A percentile compares a stretch with the other conserved stretches of the same genome.
Evolutionary conservation across 2,329 filamentous ascomycete genomes (phyloP).

Genomic region (Colletotrichum echinochloae): DNA sequence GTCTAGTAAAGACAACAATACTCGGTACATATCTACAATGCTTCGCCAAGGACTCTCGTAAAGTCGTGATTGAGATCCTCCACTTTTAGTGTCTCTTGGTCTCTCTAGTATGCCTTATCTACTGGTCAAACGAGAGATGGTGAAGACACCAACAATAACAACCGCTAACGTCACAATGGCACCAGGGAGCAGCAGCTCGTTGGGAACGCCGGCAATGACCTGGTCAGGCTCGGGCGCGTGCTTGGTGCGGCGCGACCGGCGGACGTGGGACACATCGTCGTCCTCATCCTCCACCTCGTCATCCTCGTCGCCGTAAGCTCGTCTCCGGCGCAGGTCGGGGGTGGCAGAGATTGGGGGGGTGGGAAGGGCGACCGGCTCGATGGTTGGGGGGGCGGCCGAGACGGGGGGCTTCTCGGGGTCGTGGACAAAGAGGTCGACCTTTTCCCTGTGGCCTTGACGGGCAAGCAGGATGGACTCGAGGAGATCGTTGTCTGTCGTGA

Average conservation of each 20-base stretch:
- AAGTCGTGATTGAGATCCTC: constrained; percentile 49
- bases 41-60: constrained; percentile 47
- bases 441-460: constrained; percentile 81
- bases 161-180: constrained; percentile 96
- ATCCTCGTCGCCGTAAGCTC: constrained; percentile 64
- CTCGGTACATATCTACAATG: constrained; percentile 49
- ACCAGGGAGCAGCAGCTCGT: constrained; percentile 91
- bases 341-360: constrained; percentile 64
- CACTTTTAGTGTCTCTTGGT: constrained; percentile 14
- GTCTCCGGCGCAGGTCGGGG: constrained; percentile 61
- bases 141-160: constrained; percentile 93
- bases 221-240: constrained; percentile 71
- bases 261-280: constrained; percentile 63
- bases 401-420: constrained; percentile 90
- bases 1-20: constrained; percentile 41
- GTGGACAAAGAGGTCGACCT: constrained; percentile 97
- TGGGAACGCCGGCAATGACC: constrained; percentile 90
- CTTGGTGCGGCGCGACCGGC: constrained; percentile 58
- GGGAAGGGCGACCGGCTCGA: constrained; percentile 53
- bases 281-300: constrained; percentile 67
- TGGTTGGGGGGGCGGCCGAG: constrained; percentile 66
- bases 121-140: constrained; percentile 77
- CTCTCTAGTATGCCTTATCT: constrained; percentile 53
- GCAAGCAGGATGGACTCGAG: constrained; percentile 90
- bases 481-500: constrained; percentile 94